Base-by-base conservation (phyloP, 129 eudicot genomes). In the Arctium lappa region DNA sequence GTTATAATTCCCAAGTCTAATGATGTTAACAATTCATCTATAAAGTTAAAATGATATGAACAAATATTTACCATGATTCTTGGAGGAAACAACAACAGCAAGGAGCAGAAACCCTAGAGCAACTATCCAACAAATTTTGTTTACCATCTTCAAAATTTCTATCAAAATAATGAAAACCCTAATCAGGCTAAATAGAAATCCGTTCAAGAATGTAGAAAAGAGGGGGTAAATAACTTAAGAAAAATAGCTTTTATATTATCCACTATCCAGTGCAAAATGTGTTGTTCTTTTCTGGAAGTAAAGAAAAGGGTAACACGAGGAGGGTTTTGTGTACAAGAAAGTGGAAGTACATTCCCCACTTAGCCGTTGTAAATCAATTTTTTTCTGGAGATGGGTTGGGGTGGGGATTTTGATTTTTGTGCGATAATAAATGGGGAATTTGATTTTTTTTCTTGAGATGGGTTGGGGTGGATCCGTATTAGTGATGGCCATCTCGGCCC, bases 1-100 rank as follows among this genome's bases (percentile, higher is more conserved):
- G 42, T 5, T 11, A 80, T 37, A n/a, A 22, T 22, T 22, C 27
- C 27, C 27, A 22, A 22, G 27, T 73, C 39, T 22, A 30, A 38
- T 27, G 8, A 33, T 42, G 69, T 27, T 8, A 22, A 39, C 34
- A 69, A 8, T n/a, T 69, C 29, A 39, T 62, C 69, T 18, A 62
- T 9, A 62, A 62, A 74, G 39, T 10, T 8, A 8, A 82, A 48
- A 69, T 27, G 2, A 50, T 11, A 3, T 5, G 4, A n/a, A 73
- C 7, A 22, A 8, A n/a, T 3, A 38, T 44, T 83, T 90, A 93
- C 97, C 97, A 88, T 88, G 97, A 82, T 86, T 78, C 86, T 88
- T 89, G 88, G 95, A 91, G 76, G 85, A 85, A 85, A 86, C 95
- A 88, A 46, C 42, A 76, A 88, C 88, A 70, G 81, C 85, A 5